A percentile compares a stretch with the other conserved stretches of the same genome.
phyloP scores from a whole-genome alignment of 352 stramenopile genomes.

The Phytophthora sp. region DNA sequence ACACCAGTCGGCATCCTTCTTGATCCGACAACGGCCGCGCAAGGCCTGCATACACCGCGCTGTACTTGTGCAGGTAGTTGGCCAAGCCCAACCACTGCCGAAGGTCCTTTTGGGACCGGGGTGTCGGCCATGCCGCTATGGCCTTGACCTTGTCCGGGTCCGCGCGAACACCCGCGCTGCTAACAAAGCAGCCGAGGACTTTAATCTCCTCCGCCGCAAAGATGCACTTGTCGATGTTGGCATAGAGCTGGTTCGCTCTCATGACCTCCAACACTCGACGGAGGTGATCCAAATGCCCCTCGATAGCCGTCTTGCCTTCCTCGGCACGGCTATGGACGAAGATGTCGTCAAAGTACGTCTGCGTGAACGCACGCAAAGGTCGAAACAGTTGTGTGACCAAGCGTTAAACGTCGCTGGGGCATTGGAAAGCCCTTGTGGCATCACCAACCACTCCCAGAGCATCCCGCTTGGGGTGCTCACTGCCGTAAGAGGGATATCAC shows the following conservation, averaged over 20 bases:
- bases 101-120: background rate
- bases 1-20: too few relatives aligned
- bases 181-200: slow-evolving; percentile 24
- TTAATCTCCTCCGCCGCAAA: slow-evolving; percentile 31
- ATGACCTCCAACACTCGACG: slow-evolving; percentile 27
- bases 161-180: slow-evolving; percentile 1
- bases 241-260: slow-evolving; percentile 27
- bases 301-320: slow-evolving; percentile 2
- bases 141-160: slow-evolving; percentile 16
- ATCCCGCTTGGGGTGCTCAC: too few relatives aligned
- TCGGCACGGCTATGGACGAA: slow-evolving; percentile 5
- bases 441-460: too few relatives aligned
- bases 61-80: slow-evolving; percentile 36
- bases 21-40: too few relatives aligned
- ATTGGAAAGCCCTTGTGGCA: too few relatives aligned
- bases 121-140: slow-evolving; percentile 9
- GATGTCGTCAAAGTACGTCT: too few relatives aligned
- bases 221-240: slow-evolving; percentile 31
- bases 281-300: slow-evolving; percentile 29
- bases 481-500: too few relatives aligned
- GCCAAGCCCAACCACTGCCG: slow-evolving; percentile 21
- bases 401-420: too few relatives aligned
- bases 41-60: too few relatives aligned
- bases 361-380: too few relatives aligned
- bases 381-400: too few relatives aligned